phyloP scores from a whole-genome alignment of 345 rosid genomes.

The Pseudoturritis turrita region DNA sequence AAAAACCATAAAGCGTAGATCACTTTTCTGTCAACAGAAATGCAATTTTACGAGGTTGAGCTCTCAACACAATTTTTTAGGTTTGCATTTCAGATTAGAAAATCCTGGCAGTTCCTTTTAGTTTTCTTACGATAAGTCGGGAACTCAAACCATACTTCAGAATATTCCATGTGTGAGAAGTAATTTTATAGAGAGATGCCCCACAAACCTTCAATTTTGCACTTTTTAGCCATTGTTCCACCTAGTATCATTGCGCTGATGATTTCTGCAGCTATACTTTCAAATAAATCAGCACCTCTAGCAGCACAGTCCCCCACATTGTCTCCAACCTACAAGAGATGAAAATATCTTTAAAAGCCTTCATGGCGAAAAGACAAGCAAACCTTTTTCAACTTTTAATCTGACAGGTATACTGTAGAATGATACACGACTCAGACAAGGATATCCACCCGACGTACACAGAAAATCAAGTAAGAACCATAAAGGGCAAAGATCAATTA shows the following conservation, averaged over 20 bases:
- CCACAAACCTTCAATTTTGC: constrained; percentile 84
- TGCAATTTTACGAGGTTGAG: not conserved
- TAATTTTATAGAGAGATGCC: not conserved
- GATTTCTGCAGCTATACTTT: constrained; percentile 99
- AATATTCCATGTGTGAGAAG: not conserved
- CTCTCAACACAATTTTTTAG: not conserved
- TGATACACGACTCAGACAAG: not conserved
- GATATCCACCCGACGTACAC: not conserved
- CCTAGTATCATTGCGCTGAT: constrained; percentile 99
- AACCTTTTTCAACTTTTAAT: not conserved
- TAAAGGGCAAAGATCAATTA: constrained; percentile 31
- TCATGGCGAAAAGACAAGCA: not conserved
- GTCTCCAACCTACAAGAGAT: constrained; percentile 75
- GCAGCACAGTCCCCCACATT: constrained; percentile 99
- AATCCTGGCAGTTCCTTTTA: not conserved
- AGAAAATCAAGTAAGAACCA: not conserved
- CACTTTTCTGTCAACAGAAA: not conserved
- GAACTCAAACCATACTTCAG: constrained; percentile 11
- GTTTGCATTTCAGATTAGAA: not conserved
- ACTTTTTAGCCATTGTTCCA: constrained; percentile 94
- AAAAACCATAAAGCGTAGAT: not conserved
- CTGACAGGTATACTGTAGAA: not conserved
- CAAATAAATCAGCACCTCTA: constrained; percentile 99
- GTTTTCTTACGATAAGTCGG: constrained; percentile 4
- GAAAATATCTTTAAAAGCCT: constrained; percentile 1